Evolutionary conservation across 2,329 filamentous ascomycete genomes (phyloP), one percentile per base, ranked within the genome.

Genomic region (Pseudogymnoascus sp.): DNA sequence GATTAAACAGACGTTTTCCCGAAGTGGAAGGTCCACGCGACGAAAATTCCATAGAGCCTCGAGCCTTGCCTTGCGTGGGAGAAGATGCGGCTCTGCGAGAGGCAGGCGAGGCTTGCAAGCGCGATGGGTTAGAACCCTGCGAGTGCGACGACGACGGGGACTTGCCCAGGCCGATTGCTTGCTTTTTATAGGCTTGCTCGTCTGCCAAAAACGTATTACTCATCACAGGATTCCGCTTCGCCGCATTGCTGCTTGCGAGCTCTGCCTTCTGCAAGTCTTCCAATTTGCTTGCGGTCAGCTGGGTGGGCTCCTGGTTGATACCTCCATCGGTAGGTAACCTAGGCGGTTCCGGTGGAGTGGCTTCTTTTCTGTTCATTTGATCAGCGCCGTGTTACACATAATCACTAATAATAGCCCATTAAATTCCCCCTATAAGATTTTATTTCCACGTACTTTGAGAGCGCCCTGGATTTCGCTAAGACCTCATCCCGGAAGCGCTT

Each of bases 121-220:
- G 46, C 25, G 46, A 14, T 14, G 43, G 25, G 28, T n/a, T 34
- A 34, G 46, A 56, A 4, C 46, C 46, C 11, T 56, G 46, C 5
- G 46, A 56, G n/a, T 56, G 46, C 1, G 46, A 56, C n/a, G 46
- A 56, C 6, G 46, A 56, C n/a, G 46, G 46, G 14, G 25, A 31
- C 25, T 56, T 56, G 8, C 46, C 46, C 8, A 56, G 46, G n/a
- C 46, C 46, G 7, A 56, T 56, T 7, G 46, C 46, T 31, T 56
- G 46, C 46, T 56, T 56, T 56, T 56, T 56, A 56, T 56, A 56
- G 1, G 25, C 46, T 28, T 56, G 46, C 25, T 56, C 46, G n/a
- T 56, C 46, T 18, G 46, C 31, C 46, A 18, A 2, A n/a, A 56
- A 56, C 46, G 46, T 53, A 53, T 53, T 53, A 53, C 25, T 53